These are phyloP conservation scores for Boletus mariae DNA, from an alignment of 1,284 basidiomycete species.

Conservation along the genomic window DNA sequence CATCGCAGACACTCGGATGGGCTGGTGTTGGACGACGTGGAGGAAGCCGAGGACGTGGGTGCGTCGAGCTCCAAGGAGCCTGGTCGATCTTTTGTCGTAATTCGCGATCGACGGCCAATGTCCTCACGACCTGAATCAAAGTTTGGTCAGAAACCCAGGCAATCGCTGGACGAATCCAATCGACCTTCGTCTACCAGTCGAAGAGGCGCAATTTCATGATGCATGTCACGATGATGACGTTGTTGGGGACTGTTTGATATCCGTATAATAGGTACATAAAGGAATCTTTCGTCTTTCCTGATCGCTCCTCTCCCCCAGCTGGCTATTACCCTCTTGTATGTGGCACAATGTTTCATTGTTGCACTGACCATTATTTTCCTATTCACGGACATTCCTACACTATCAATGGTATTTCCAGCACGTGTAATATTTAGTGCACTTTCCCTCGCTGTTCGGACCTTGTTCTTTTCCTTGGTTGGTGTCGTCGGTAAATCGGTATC, in stretches of 20 bases:
- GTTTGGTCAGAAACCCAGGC: slow-evolving; percentile 21
- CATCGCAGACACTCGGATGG: slow-evolving; percentile 60
- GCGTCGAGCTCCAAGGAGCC: slow-evolving; percentile 31
- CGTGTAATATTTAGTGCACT: slow-evolving; percentile 31
- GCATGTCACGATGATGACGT: background rate
- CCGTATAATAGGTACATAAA: slow-evolving; percentile 15
- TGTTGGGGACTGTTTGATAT: slow-evolving; percentile 11
- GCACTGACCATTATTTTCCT: slow-evolving; percentile 15
- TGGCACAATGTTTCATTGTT: slow-evolving; percentile 11
- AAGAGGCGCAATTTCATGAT: slow-evolving; percentile 26
- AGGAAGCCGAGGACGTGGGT: slow-evolving; percentile 34
- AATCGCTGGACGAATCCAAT: slow-evolving; percentile 31
- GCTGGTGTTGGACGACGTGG: slow-evolving; percentile 28
- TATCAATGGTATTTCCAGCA: slow-evolving; percentile 25
- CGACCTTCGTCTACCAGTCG: slow-evolving; percentile 36
- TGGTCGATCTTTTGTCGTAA: slow-evolving; percentile 63
- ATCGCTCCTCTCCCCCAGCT: background rate
- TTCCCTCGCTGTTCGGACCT: slow-evolving; percentile 18
- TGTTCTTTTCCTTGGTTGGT: slow-evolving; percentile 5
- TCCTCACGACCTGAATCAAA: slow-evolving; percentile 32
- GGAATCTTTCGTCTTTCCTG: background rate
- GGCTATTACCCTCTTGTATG: slow-evolving; percentile 6
- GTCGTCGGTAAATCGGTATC: slow-evolving; percentile 18
- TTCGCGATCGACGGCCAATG: slow-evolving; percentile 50
- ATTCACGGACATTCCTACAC: slow-evolving; percentile 21